Base-by-base conservation (phyloP, 129 eudicot genomes). In the Chrysanthemum makinoi region DNA sequence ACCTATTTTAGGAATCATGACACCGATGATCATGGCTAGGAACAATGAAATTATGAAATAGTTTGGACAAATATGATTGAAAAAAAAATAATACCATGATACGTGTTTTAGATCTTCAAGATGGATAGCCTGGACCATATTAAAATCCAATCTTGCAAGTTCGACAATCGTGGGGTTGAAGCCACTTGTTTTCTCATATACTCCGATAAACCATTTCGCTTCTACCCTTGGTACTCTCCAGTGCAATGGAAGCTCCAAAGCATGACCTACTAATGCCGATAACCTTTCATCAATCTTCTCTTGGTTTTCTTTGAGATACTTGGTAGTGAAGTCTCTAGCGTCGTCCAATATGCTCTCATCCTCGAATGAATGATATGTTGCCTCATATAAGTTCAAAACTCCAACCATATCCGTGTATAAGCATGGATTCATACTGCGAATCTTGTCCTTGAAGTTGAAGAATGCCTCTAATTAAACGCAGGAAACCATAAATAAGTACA, bases 61-160 rank as follows among this genome's bases (percentile, higher is more conserved):
- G 2, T 54, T 54, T n/a, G 18, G 17, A 13, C 19, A 54, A 5
- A 35, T 35, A 33, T 33, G 44, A 35, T 35, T 6, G 8, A 35
- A 35, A 26, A n/a, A 2, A 35, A 35, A 4, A 35, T 35, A 35
- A 35, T 54, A 54, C 19, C 60, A 15, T n/a, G 19, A 13, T 54
- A 14, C 24, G 5, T 6, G 19, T 17, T 13, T 17, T 54, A 54
- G 18, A 13, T 14, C 60, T 6, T 35, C 44, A 35, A 35, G 44
- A 9, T 54, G 60, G n/a, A 54, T 16, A n/a, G 60, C 60, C 60
- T 54, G 60, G 24, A 54, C 60, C 19, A 54, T 54, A 54, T 54
- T n/a, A 54, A 54, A 54, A 54, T 54, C 60, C 60, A 54, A 16
- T 14, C 16, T 54, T n/a, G 17, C 60, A 54, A n/a, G 60, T n/a